Evolutionary conservation across 2,329 filamentous ascomycete species (phyloP).

Genomic region (Phaeosphaeriaceae sp.): DNA sequence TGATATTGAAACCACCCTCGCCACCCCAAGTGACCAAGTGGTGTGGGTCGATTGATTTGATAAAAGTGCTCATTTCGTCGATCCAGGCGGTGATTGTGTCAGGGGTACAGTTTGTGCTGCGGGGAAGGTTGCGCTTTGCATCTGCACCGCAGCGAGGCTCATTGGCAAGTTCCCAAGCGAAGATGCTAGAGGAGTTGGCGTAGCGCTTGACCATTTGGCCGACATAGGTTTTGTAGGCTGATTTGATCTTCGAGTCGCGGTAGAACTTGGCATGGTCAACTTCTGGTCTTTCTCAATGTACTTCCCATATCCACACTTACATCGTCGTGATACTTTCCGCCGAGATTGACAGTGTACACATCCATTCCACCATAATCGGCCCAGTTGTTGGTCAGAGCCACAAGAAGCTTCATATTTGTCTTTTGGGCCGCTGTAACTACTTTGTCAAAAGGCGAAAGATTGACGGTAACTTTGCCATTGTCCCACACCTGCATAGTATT

Average conservation of each 20-base stretch:
- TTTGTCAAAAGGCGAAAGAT: conserved; percentile 57
- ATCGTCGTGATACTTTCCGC: conserved; percentile 61
- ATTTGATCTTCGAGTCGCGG: conserved; percentile 57
- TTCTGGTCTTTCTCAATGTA: neutral
- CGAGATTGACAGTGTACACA: conserved; percentile 63
- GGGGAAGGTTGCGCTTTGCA: conserved; percentile 35
- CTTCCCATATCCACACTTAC: conserved; percentile 4
- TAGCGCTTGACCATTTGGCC: conserved; percentile 59
- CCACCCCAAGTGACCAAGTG: conserved; percentile 64
- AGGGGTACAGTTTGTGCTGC: conserved; percentile 42
- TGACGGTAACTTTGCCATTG: conserved; percentile 56
- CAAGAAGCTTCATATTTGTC: conserved; percentile 59
- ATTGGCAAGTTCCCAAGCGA: conserved; percentile 64
- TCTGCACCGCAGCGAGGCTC: conserved; percentile 47
- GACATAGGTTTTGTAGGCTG: conserved; percentile 58
- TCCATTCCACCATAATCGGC: conserved; percentile 67
- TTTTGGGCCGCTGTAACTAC: conserved; percentile 59
- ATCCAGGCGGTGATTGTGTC: conserved; percentile 57
- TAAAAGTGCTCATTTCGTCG: conserved; percentile 61
- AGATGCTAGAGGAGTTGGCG: conserved; percentile 55
- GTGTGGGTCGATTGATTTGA: conserved; percentile 60
- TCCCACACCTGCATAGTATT: conserved; percentile 55
- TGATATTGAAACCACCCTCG: conserved; percentile 49
- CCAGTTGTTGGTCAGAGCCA: conserved; percentile 65
- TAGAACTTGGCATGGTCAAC: conserved; percentile 32